Base-by-base conservation (phyloP, 192 early-diverging fungal species). In the Coemansia erecta region DNA sequence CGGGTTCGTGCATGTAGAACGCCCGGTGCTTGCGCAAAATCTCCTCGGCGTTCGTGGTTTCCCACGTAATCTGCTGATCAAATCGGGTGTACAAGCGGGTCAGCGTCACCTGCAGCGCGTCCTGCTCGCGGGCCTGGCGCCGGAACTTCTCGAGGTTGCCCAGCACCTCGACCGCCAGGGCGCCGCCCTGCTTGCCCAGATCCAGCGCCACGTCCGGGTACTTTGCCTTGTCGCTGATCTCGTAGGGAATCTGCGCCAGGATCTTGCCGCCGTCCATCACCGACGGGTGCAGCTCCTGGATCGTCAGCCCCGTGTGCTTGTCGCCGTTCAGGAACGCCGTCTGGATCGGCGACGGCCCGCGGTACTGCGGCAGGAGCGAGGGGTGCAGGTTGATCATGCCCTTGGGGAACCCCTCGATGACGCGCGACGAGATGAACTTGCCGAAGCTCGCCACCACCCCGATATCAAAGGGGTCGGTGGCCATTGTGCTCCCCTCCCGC, bases 361-460 rank as follows among this genome's bases (percentile, higher is more conserved):
- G 86, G 68, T 94, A 95, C 81, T 85, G 85, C 28, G 95, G 95
- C 39, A 98, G 70, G 35, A 98, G 72, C 10, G 94, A 96, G n/a
- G 95, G 95, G 60, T 98, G 95, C 5, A 95, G 85, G 64, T 98
- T 98, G 35, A 97, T 67, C 11, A 88, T 87, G 21, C 85, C 88
- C 26, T 72, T 61, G 7, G 68, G 80, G 63, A 96, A 92, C 2
- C 75, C 56, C 1, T 70, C 57, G 47, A 96, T 86, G n/a, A 98
- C 69, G 23, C 77, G 35, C n/a, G 66, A 49, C 2, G 95, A 88
- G 21, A 98, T 60, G 58, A 96, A 94, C 61, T 87, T 90, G 7
- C 95, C 94, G 83, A 96, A 98, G 1, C 93, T 95, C 0, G 95
- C 91, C n/a, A 95, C 94, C 0, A 95, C 78, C 8, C 90, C 95